A percentile compares a stretch with the other conserved stretches of the same genome.
These are phyloP conservation scores for Trichophyton simii DNA, from an alignment of 2,329 filamentous ascomycete genomes.

Conservation along the genomic window DNA sequence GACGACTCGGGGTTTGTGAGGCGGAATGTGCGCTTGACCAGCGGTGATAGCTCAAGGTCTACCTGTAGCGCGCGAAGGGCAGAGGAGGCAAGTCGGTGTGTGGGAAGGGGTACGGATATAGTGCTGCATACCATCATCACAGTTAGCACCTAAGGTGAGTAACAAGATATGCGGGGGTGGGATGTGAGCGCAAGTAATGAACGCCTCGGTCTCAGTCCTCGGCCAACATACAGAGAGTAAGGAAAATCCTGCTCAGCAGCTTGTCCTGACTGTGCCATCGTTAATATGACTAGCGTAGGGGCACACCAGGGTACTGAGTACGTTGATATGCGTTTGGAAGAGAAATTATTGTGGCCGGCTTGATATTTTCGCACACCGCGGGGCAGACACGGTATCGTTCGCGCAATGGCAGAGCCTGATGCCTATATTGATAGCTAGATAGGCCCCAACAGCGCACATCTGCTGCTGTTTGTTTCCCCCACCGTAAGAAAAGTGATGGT, in stretches of 20 bases:
- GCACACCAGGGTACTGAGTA: not conserved
- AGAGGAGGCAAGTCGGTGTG: conserved; percentile 59
- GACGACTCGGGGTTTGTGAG: conserved; percentile 27
- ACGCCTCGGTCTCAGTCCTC: conserved; percentile 5
- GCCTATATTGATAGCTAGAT: not conserved
- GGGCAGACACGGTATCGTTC: not conserved
- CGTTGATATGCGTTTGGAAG: not conserved
- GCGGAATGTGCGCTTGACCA: conserved; percentile 61
- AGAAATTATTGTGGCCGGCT: not conserved
- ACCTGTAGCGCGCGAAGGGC: conserved; percentile 67
- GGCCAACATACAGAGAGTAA: conserved; percentile 47
- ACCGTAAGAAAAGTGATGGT: no score
- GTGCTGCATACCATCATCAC: conserved; percentile 23
- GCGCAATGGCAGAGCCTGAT: not conserved
- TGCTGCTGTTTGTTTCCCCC: not conserved
- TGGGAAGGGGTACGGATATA: conserved; percentile 70
- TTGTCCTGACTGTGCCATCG: not conserved
- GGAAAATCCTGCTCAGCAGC: conserved; percentile 42
- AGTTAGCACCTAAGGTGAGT: not conserved
- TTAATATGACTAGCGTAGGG: not conserved
- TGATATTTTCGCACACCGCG: not conserved
- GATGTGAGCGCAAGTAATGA: not conserved
- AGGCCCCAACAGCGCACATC: not conserved
- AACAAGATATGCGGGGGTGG: not conserved
- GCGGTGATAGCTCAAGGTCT: conserved; percentile 75